These are phyloP conservation scores for Phytophthora macrochlamydospora DNA, from an alignment of 352 stramenopile species.

Conservation along the genomic window DNA sequence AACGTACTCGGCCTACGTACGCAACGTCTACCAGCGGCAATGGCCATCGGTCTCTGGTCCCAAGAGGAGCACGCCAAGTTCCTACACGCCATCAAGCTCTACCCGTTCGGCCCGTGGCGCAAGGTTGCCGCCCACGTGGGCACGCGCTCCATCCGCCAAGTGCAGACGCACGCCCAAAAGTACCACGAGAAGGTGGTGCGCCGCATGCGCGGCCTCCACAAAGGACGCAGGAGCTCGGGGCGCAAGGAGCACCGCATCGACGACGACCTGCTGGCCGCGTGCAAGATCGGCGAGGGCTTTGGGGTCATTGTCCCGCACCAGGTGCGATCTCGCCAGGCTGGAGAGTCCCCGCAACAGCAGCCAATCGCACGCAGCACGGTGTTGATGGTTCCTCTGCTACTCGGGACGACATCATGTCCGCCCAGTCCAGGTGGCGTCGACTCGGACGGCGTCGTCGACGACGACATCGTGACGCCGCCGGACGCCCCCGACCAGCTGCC, in stretches of 20 bases:
- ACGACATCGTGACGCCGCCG: not conserved
- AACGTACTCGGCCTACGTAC: constrained; percentile 36
- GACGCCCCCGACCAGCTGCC: constrained; percentile 30
- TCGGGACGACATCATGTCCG: constrained; percentile 17
- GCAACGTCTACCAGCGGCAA: constrained; percentile 4
- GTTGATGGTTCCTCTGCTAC: constrained; percentile 22
- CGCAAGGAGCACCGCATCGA: constrained; percentile 48
- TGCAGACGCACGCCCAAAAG: constrained; percentile 70
- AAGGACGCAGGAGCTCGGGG: constrained; percentile 41
- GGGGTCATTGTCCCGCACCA: constrained; percentile 19
- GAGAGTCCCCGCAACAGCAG: constrained; percentile 4
- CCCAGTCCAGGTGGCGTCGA: constrained; percentile 28
- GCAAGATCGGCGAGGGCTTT: constrained; percentile 37
- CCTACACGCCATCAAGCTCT: constrained; percentile 54
- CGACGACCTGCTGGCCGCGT: constrained; percentile 40
- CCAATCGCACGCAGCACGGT: constrained; percentile 3
- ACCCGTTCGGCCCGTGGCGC: constrained; percentile 59
- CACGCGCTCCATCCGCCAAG: constrained; percentile 60
- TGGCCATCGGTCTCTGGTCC: constrained; percentile 52
- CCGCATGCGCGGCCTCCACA: constrained; percentile 47
- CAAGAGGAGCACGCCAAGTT: constrained; percentile 69
- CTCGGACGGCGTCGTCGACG: constrained; percentile 21
- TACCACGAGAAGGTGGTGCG: constrained; percentile 65
- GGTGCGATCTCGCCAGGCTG: constrained; percentile 9
- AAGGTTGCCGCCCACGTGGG: constrained; percentile 51